Evolutionary conservation across 148 eudicot species (phyloP), one percentile per base, ranked within the genome.

Genomic region (Rhododendron ferrugineum): DNA sequence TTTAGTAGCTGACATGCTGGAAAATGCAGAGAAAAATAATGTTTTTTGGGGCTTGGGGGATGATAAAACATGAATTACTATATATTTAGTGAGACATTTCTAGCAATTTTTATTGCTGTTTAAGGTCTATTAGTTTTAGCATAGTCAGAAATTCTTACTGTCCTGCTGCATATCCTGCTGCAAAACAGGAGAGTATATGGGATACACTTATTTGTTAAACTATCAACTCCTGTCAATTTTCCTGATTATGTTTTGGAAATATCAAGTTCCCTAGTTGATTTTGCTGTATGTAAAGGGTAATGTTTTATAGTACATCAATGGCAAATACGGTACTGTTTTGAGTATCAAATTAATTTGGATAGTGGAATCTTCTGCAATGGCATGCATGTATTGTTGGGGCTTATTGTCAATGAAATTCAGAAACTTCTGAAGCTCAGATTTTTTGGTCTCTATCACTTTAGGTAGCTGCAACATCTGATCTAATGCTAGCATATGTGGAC

Each of bases 391-490:
- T 37, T 78, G 79, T 76, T 76, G 79, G 44, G 44, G 36, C 28
- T 3, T 66, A 46, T 77, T 23, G 37, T 7, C 44, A 13, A 42
- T 78, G 78, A 79, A 46, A 18, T 16, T 77, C 54, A 62, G 54
- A 7, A 36, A 52, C 30, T 78, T 32, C 47, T 83, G 28, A 78
- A 78, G 79, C 82, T 87, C 49, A 64, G 5, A 72, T 6, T 40
- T 26, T 36, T 81, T 70, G 32, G 44, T 30, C 26, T 36, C 42
- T 86, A 62, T 78, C 50, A 40, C 73, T 83, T 62, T 77, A 94
- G 99, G 98, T 97, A 85, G 99, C 98, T 84, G 98, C 98, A 84
- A 94, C 99, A 47, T 90, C 99, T 87, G 99, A 97, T 86, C 89
- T 97, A 87, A 97, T 95, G 94, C 92, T 97, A 82, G 99, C 95